A percentile compares a stretch with the other conserved stretches of the same genome.
Conservation (phyloP, 1,284 basidiomycete genomes). For the Heterobasidion annosum region DNA sequence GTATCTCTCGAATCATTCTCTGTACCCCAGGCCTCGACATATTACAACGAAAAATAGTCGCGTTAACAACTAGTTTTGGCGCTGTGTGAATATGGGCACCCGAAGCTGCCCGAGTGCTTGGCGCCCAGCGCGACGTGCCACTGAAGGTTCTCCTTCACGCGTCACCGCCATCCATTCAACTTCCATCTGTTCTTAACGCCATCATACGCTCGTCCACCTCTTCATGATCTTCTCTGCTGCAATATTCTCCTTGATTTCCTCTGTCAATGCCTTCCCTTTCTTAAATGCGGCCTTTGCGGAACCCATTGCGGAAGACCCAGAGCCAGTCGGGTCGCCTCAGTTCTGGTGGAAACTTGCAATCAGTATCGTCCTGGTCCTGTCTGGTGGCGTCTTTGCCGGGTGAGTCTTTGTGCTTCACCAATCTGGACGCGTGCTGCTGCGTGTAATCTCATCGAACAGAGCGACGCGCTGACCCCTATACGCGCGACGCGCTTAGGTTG, state of each 20-base stretch:
- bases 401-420: conserved; percentile 22
- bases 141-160: too few relatives aligned
- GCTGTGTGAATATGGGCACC: too few relatives aligned
- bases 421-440: too few relatives aligned
- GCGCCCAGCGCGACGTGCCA: too few relatives aligned
- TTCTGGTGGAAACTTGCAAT: conserved; percentile 67
- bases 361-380: conserved; percentile 60
- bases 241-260: background rate
- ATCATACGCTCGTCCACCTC: background rate
- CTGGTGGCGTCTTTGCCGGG: conserved; percentile 85
- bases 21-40: too few relatives aligned
- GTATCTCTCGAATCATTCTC: too few relatives aligned
- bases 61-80: too few relatives aligned
- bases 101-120: too few relatives aligned
- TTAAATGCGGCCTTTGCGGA: background rate
- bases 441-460: background rate
- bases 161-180: too few relatives aligned
- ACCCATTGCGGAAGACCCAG: conserved; percentile 12
- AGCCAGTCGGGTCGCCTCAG: conserved; percentile 30
- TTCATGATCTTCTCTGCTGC: background rate
- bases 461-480: background rate
- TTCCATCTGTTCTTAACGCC: too few relatives aligned
- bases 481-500: conserved; percentile 31
- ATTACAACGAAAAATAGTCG: too few relatives aligned
- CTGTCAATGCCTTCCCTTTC: conserved; percentile 5